Conservation (phyloP, 2,329 filamentous ascomycete species). For the Penicillium digitatum region DNA sequence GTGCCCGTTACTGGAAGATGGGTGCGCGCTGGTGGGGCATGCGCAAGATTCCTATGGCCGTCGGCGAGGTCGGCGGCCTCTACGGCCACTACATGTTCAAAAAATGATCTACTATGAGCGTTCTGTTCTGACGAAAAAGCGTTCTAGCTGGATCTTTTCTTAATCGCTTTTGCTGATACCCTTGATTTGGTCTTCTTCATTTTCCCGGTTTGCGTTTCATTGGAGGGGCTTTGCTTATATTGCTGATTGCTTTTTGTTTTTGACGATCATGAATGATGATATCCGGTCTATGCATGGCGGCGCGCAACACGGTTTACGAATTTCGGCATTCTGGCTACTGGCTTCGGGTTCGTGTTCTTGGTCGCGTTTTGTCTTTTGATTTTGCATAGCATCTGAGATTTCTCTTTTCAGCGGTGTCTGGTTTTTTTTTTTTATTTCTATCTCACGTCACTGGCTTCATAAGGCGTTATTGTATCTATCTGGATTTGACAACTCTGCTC, state of each 20-base stretch:
- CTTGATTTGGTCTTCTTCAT: slow-evolving; percentile 12
- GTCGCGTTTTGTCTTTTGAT: slow-evolving; percentile 21
- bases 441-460: slow-evolving; percentile 2
- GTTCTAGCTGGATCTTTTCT: slow-evolving; percentile 8
- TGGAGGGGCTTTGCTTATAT: slow-evolving; percentile 9
- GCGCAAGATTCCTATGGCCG: slow-evolving; percentile 60
- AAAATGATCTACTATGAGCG: slow-evolving; percentile 32
- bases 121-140: slow-evolving; percentile 19
- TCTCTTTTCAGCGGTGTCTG: slow-evolving; percentile 23
- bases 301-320: slow-evolving; percentile 29
- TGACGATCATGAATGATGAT: slow-evolving; percentile 26
- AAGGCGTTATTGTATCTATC: slow-evolving; percentile 10
- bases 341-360: slow-evolving; percentile 27
- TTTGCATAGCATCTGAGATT: slow-evolving; percentile 27
- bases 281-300: slow-evolving; percentile 29
- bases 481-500: slow-evolving; percentile 18
- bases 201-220: slow-evolving; percentile 12
- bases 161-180: slow-evolving; percentile 19
- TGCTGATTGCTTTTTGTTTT: slow-evolving; percentile 12
- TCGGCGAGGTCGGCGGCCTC: slow-evolving; percentile 55
- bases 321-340: slow-evolving; percentile 25
- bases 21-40: slow-evolving; percentile 81
- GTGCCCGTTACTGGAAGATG: slow-evolving; percentile 71
- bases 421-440: not conserved
- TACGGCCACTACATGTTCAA: slow-evolving; percentile 61